phyloP scores from a whole-genome alignment of 306 rosid genomes.

The Trifolium dubium region DNA sequence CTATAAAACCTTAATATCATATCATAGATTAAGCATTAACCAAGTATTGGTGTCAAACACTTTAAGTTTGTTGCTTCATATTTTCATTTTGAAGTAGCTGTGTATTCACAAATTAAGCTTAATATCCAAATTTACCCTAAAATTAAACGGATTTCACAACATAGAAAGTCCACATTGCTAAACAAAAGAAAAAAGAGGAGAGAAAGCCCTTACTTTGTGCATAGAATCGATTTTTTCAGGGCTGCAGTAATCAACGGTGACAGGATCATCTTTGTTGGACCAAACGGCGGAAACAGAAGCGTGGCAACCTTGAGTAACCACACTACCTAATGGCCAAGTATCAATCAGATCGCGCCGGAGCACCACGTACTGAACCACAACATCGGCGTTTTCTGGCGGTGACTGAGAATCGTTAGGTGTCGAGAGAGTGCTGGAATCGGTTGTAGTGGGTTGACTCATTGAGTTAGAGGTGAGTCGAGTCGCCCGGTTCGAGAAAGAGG shows the following conservation, averaged over 20 bases:
- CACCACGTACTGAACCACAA: slow-evolving; percentile 81
- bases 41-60: no score
- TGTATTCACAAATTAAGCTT: no score
- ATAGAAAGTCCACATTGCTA: not conserved
- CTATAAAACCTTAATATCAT: no score
- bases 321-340: slow-evolving; percentile 84
- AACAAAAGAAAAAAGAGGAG: not conserved
- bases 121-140: not conserved
- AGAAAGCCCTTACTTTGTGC: slow-evolving; percentile 61
- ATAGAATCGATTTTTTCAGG: slow-evolving; percentile 77
- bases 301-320: slow-evolving; percentile 89
- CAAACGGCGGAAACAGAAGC: slow-evolving; percentile 86
- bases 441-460: slow-evolving; percentile 64
- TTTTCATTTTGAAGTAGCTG: no score
- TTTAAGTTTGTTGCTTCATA: not conserved
- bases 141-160: not conserved
- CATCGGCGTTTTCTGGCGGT: slow-evolving; percentile 50
- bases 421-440: slow-evolving; percentile 17
- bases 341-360: slow-evolving; percentile 94
- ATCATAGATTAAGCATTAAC: no score
- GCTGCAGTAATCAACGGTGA: slow-evolving; percentile 65
- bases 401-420: slow-evolving; percentile 38
- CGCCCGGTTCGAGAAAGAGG: slow-evolving; percentile 31
- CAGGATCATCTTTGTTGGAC: slow-evolving; percentile 71
- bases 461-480: slow-evolving; percentile 48